Evolutionary conservation across 2,329 filamentous ascomycete genomes (phyloP), one percentile per base, ranked within the genome.

Genomic region (Colletotrichum sp.): DNA sequence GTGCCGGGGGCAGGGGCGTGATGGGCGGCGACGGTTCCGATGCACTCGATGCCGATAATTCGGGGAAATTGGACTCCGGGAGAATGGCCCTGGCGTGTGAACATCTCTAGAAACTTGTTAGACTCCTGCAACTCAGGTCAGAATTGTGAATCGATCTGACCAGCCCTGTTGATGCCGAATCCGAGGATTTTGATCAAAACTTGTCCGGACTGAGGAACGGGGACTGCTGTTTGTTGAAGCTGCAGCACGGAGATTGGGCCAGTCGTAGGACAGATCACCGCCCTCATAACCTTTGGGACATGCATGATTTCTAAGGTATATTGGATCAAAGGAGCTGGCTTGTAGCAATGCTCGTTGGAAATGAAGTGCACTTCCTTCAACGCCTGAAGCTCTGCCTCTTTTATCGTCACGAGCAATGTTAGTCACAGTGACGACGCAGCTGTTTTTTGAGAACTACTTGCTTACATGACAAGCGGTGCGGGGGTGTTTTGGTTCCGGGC

Each of bases 381-480:
- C 10, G 0, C 0, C 18, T 12, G 6, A 21, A 12, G 1, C 0
- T 3, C 1, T 7, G 18, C 43, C 43, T 21, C 43, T 52, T 48
- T 52, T 52, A 52, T 52, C 43, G 43, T 13, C 5, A 0, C 6
- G n/a, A 4, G 12, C n/a, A 13, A 52, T 21, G n/a, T 52, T 2
- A 52, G n/a, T 52, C 43, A 13, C 1, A 48, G 38, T 48, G 5
- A 48, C 38, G 5, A 48, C 38, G 10, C 18, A 56, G 13, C 0
- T 26, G 52, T 8, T 26, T 0, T 16, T 26, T 18, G n/a, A 3
- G 8, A 58, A 28, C 0, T 28, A 3, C 21, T 10, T 58, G 5
- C 55, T 58, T 58, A 58, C 55, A 58, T 18, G 52, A 3, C 13
- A 0, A 21, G 6, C 16, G 15, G 8, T 26, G 21, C 55, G 55